Conservation (phyloP, 2,329 filamentous ascomycete genomes). For the Colletotrichum horii region DNA sequence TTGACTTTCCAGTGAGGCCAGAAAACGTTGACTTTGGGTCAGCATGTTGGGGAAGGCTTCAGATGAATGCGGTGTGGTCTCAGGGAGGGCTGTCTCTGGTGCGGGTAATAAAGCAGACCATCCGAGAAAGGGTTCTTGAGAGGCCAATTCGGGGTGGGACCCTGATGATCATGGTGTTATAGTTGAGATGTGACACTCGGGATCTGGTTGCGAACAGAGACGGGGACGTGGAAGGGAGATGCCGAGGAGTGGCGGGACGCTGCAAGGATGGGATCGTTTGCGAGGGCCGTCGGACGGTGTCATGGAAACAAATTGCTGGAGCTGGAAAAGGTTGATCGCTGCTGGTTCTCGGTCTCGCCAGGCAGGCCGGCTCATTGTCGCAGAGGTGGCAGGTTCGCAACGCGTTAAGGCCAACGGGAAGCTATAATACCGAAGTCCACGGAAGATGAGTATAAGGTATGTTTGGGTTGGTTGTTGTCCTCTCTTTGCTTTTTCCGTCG, state of each 20-base stretch:
- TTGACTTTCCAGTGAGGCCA: background rate
- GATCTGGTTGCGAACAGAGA: background rate
- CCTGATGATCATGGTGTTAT: slow-evolving; percentile 10
- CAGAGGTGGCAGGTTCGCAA: background rate
- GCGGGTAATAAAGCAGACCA: background rate
- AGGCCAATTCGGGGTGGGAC: slow-evolving; percentile 13
- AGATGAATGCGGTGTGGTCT: slow-evolving; percentile 12
- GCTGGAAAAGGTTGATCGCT: slow-evolving; percentile 3
- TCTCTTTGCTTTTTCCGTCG: background rate
- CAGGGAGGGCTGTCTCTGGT: background rate
- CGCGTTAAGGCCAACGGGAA: background rate
- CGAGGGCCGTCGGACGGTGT: background rate
- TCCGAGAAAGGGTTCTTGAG: background rate
- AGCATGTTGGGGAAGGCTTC: background rate
- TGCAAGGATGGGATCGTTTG: background rate
- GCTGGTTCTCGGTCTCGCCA: background rate
- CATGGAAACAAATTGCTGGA: background rate
- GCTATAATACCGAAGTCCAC: background rate
- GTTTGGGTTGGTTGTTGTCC: background rate
- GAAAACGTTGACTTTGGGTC: background rate
- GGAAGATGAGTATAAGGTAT: no score
- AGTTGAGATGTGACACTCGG: background rate
- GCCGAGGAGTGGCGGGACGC: background rate
- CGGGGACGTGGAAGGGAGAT: background rate
- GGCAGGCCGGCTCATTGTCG: background rate